A percentile compares a stretch with the other conserved stretches of the same genome.
Conservation (phyloP, 805 yeast genomes). For the Metschnikowia lunata region DNA sequence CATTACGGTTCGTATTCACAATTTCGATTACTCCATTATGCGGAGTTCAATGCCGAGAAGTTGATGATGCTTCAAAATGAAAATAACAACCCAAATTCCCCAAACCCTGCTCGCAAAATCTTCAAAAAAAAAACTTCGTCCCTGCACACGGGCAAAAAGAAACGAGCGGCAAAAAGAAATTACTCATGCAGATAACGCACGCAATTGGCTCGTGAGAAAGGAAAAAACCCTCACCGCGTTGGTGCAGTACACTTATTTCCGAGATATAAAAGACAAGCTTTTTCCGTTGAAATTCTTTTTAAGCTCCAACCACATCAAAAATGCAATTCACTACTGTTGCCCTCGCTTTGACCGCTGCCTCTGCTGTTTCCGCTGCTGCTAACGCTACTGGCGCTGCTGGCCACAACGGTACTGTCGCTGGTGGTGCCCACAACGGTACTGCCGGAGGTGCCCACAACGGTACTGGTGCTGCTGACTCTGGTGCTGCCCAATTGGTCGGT, state of each 20-base stretch:
- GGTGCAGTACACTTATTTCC: conserved; percentile 7
- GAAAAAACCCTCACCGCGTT: conserved; percentile 1
- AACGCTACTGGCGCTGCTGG: conserved; percentile 20
- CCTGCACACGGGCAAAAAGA: not conserved
- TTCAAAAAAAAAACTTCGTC: not conserved
- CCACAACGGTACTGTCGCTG: conserved; percentile 8
- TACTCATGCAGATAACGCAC: conserved; percentile 6
- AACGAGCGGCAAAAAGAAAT: conserved; percentile 3
- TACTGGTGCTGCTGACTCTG: conserved; percentile 24
- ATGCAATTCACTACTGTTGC: conserved; percentile 39
- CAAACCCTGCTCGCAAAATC: no score
- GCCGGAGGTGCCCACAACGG: conserved; percentile 18
- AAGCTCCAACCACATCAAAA: conserved; percentile 10
- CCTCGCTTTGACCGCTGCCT: conserved; percentile 35
- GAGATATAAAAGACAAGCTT: conserved; percentile 8
- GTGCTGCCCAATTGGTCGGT: conserved; percentile 32
- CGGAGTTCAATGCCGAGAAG: no score
- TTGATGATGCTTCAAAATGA: no score
- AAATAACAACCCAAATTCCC: no score
- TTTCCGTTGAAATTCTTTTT: not conserved
- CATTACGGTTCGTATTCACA: no score
- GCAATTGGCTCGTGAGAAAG: not conserved
- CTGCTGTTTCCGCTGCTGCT: conserved; percentile 35
- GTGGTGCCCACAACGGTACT: conserved; percentile 19
- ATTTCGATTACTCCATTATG: no score